These are phyloP conservation scores for Musa itinerans DNA, from an alignment of 176 grass and related monocot genomes.

Conservation along the genomic window DNA sequence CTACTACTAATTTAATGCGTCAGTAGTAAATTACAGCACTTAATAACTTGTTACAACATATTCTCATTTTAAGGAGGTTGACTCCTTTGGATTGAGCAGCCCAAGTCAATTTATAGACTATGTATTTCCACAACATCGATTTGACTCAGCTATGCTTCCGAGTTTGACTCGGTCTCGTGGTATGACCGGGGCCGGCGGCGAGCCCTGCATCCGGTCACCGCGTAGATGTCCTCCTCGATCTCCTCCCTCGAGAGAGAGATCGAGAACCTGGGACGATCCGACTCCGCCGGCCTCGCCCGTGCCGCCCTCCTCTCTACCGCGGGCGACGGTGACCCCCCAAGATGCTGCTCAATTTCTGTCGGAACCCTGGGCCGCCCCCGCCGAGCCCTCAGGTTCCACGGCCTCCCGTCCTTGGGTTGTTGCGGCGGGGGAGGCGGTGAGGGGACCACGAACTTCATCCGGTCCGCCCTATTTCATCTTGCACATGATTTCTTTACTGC, in stretches of 20 bases:
- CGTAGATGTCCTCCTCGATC: conserved; percentile 48
- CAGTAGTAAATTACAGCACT: too few relatives aligned
- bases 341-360: background rate
- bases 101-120: too few relatives aligned
- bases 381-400: conserved; percentile 50
- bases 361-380: conserved; percentile 10
- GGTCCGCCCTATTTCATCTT: background rate
- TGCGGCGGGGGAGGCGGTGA: background rate
- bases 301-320: conserved; percentile 24
- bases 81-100: too few relatives aligned
- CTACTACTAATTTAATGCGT: too few relatives aligned
- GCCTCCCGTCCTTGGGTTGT: too few relatives aligned
- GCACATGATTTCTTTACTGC: too few relatives aligned
- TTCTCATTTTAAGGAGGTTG: too few relatives aligned
- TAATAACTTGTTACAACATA: too few relatives aligned
- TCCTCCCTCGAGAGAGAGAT: conserved; percentile 42
- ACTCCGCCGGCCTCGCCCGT: conserved; percentile 24
- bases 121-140: too few relatives aligned
- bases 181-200: conserved; percentile 31
- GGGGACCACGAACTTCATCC: conserved; percentile 18
- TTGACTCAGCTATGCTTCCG: too few relatives aligned
- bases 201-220: conserved; percentile 61
- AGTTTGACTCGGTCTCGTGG: too few relatives aligned
- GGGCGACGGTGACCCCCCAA: conserved; percentile 18
- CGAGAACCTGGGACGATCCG: conserved; percentile 41